phyloP scores from a whole-genome alignment of 2,329 filamentous ascomycete genomes.

The Atkinsonella hypoxylon region DNA sequence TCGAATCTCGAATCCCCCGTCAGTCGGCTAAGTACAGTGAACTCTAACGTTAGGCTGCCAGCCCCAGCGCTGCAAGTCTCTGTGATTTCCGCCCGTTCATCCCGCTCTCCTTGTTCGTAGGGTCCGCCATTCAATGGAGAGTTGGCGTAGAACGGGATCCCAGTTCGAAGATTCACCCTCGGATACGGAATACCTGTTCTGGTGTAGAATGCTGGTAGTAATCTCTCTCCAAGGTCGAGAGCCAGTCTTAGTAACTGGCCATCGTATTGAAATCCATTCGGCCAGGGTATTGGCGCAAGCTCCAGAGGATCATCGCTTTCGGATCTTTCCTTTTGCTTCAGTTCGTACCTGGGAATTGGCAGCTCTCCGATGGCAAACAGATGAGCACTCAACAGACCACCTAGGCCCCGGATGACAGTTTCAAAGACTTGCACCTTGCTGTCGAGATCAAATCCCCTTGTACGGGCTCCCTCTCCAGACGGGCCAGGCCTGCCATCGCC shows the following conservation, averaged over 20 bases:
- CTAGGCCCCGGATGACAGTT: conserved; percentile 87
- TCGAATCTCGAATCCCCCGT: conserved; percentile 85
- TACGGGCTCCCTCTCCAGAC: conserved; percentile 57
- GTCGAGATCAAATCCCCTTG: conserved; percentile 81
- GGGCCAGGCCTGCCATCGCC: conserved; percentile 67
- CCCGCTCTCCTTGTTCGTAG: conserved; percentile 22
- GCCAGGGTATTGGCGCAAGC: conserved; percentile 52
- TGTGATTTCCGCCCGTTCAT: conserved; percentile 56
- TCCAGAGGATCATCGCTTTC: conserved; percentile 31
- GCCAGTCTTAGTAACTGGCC: conserved; percentile 86
- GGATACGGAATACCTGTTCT: conserved; percentile 88
- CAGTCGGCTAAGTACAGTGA: conserved; percentile 77
- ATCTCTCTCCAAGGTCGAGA: conserved; percentile 66
- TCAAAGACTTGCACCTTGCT: conserved; percentile 99
- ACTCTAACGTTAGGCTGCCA: conserved; percentile 89
- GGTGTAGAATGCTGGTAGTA: conserved; percentile 88
- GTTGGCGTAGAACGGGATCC: conserved; percentile 85
- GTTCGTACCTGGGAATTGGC: conserved; percentile 68
- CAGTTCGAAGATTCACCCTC: conserved; percentile 79
- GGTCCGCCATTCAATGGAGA: conserved; percentile 60
- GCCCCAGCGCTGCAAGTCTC: conserved; percentile 96
- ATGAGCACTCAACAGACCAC: conserved; percentile 84
- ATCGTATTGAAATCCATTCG: conserved; percentile 69
- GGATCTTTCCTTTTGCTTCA: conserved; percentile 22
- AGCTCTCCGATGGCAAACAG: conserved; percentile 84